Base-by-base conservation (phyloP, 1,284 basidiomycete species). In the Puccinia novopanici region DNA sequence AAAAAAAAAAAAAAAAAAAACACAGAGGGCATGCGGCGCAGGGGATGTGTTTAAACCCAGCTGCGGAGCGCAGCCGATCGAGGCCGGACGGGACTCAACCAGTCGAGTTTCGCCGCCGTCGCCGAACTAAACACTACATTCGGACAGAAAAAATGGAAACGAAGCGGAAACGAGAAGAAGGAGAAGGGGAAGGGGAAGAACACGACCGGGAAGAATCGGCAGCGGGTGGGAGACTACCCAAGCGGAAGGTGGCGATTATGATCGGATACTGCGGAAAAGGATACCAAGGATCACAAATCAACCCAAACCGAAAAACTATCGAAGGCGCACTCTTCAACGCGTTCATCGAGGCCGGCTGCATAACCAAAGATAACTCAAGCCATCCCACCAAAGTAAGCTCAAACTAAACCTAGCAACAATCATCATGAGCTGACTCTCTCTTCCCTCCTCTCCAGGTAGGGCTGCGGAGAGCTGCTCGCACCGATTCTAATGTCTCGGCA, bases 401-500 rank as follows among this genome's bases (percentile, higher is more conserved):
- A 6, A 45, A n/a, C n/a, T n/a, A n/a, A n/a, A n/a, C n/a, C n/a
- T 13, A 27, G 37, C 57, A 37, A 17, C 5, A 40, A 72, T 13
- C 3, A 72, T 37, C 2, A 55, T 45, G 17, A 72, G 22, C 54
- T 30, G 27, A 30, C 27, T 65, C 3, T 42, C 27, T 4, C 15
- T n/a, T n/a, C 30, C 4, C 12, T 9, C 42, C 27, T 63, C 2
- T 30, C 45, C 84, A 93, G 93, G 92, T 95, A 75, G 90, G 89
- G 70, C 89, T 99, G 17, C 91, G 91, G 63, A 90, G 97, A 54
- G 93, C 96, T 2, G 97, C 97, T 8, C 89, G 97, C 2, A 99
- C 97, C 0, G 97, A 99, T 86, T 93, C 95, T 0, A 97, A 97
- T 24, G 97, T 99, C 6, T 95, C 98, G 85, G 97, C 97, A 6